Percentiles rank a stretch among this genome's conserved stretches.
Evolutionary conservation across 2,329 filamentous ascomycete genomes (phyloP).

Genomic region (Huntiella omanensis): DNA sequence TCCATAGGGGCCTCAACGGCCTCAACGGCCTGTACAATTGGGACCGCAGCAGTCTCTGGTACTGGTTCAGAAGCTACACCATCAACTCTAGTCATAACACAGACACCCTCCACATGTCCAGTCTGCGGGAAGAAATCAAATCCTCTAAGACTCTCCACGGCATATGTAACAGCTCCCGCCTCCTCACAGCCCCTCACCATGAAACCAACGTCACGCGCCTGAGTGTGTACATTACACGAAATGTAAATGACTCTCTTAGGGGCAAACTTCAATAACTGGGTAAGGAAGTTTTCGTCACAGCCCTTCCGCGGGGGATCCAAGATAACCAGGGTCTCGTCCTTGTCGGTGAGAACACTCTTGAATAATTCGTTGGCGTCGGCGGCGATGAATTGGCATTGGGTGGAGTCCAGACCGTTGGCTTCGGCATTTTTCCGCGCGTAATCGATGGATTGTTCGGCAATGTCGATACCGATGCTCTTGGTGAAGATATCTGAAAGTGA

Average conservation of each 20-base stretch:
- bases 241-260: slow-evolving; percentile 79
- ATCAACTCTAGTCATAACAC: slow-evolving; percentile 10
- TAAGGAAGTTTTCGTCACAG: slow-evolving; percentile 69
- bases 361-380: slow-evolving; percentile 78
- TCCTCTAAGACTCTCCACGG: slow-evolving; percentile 75
- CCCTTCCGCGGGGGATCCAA: slow-evolving; percentile 95
- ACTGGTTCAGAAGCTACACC: neutral
- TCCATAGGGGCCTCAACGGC: neutral
- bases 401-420: slow-evolving; percentile 49
- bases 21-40: neutral
- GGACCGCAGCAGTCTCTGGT: neutral
- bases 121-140: slow-evolving; percentile 97
- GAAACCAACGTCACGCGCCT: slow-evolving; percentile 80
- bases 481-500: slow-evolving; percentile 74
- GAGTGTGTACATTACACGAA: slow-evolving; percentile 94
- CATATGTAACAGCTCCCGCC: slow-evolving; percentile 36
- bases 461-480: slow-evolving; percentile 76
- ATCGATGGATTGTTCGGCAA: slow-evolving; percentile 57
- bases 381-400: slow-evolving; percentile 67
- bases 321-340: slow-evolving; percentile 77
- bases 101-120: slow-evolving; percentile 44
- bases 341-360: slow-evolving; percentile 26
- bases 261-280: slow-evolving; percentile 59
- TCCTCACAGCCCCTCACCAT: slow-evolving; percentile 48
- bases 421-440: slow-evolving; percentile 62